Base-by-base conservation (phyloP, 2,329 filamentous ascomycete genomes). In the Fusarium sarcochroum region DNA sequence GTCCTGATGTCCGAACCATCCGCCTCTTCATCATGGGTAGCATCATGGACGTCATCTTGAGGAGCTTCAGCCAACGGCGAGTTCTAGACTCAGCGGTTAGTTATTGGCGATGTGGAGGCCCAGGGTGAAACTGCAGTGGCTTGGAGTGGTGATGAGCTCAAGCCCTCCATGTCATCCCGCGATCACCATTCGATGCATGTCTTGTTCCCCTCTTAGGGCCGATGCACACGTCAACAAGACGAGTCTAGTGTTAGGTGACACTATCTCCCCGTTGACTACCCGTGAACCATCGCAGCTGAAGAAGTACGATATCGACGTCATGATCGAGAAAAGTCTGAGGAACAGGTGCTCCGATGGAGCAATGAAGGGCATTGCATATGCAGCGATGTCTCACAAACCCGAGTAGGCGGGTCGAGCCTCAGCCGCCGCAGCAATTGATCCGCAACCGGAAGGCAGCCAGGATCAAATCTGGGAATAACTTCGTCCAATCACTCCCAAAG, bases 131-230 rank as follows among this genome's bases (percentile, higher is more conserved):
- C 30, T n/a, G n/a, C n/a, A n/a, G n/a, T n/a, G n/a, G n/a, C n/a
- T n/a, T n/a, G 23, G 14, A 37, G 25, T 63, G 37, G 46, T 44
- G 48, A 49, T 53, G 66, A 59, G 21, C 41, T 27, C 62, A 70
- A 69, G 66, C 66, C 66, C 30, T 56, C 62, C 46, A 69, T 69
- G 66, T 69, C 66, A 69, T 70, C 57, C 66, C 66, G 57, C 46
- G n/a, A 63, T 63, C 61, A 49, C 46, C 51, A 70, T 69, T 70
- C 47, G 62, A 35, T 25, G 37, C 13, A 15, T 23, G 23, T 58
- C 49, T 52, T 63, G 37, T 30, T 42, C 44, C 47, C 48, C 48
- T 51, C 54, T 42, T 41, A 46, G 32, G 55, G 17, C 55, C 45
- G 54, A 47, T 35, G 32, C 15, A 38, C 46, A 62, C 50, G 52